Conservation (phyloP, 352 stramenopile species). For the Aphanomyces cochlioides region DNA sequence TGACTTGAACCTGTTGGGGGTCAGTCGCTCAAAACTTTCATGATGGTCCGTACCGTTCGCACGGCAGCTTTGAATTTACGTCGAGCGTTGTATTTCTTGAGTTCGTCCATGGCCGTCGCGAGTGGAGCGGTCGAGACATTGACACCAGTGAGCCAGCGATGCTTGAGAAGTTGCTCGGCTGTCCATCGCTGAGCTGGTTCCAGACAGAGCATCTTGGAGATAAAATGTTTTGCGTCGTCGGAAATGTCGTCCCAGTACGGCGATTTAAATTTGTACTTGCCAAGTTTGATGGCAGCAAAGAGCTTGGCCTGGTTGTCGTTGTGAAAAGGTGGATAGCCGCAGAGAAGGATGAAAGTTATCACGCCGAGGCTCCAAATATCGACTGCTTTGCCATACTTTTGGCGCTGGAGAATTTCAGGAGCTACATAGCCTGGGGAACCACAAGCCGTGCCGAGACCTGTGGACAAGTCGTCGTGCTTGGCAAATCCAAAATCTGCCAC, state of each 20-base stretch:
- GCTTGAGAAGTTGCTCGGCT: conserved; percentile 47
- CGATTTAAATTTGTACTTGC: conserved; percentile 94
- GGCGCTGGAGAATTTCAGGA: conserved; percentile 75
- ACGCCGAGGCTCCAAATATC: conserved; percentile 90
- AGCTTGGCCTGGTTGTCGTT: conserved; percentile 91
- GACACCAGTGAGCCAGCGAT: conserved; percentile 82
- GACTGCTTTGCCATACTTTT: conserved; percentile 74
- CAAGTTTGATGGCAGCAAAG: conserved; percentile 94
- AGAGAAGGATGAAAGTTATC: conserved; percentile 84
- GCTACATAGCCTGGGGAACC: conserved; percentile 81
- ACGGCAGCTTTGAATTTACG: conserved; percentile 92
- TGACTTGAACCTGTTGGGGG: conserved; percentile 48
- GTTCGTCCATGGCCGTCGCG: conserved; percentile 77
- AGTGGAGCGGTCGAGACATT: conserved; percentile 35
- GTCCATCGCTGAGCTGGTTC: conserved; percentile 81
- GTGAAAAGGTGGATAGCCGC: conserved; percentile 85
- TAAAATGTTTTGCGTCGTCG: conserved; percentile 92
- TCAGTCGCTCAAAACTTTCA: no score
- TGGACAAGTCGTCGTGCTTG: conserved; percentile 75
- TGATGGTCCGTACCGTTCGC: conserved; percentile 49
- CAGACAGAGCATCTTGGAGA: conserved; percentile 90
- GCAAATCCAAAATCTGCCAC: conserved; percentile 83
- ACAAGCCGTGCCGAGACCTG: conserved; percentile 69
- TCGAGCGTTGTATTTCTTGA: conserved; percentile 91
- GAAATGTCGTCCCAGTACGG: conserved; percentile 94